A percentile compares a stretch with the other conserved stretches of the same genome.
Evolutionary conservation across 177 flowering plant genomes (phyloP).

Genomic region (Vitis hybrid): DNA sequence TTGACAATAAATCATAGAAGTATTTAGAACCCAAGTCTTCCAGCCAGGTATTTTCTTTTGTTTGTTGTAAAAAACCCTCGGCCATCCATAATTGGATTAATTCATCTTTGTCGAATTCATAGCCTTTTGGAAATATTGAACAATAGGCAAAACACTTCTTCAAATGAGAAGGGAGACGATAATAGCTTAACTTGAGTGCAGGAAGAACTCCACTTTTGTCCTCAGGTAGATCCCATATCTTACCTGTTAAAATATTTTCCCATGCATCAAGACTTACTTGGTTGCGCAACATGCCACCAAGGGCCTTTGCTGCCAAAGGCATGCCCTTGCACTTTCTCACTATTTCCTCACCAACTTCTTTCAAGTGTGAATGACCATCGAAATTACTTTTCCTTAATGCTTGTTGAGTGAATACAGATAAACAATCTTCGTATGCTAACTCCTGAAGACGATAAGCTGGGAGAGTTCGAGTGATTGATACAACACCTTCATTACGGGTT

Average conservation of each 20-base stretch:
- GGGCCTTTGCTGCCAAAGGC: slow-evolving; percentile 18
- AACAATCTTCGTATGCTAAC: slow-evolving; percentile 9
- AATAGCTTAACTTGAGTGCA: slow-evolving; percentile 7
- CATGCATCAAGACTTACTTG: slow-evolving; percentile 9
- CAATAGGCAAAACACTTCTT: too few species aligned
- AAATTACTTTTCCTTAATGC: background rate
- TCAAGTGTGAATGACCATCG: background rate
- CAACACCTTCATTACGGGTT: too few species aligned
- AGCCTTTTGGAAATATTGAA: too few species aligned
- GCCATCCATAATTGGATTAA: too few species aligned
- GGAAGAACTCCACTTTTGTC: slow-evolving; percentile 8
- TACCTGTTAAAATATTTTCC: slow-evolving; percentile 9
- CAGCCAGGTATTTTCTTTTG: too few species aligned
- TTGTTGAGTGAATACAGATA: slow-evolving; percentile 7
- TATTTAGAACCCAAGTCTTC: too few species aligned
- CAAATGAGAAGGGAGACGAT: background rate
- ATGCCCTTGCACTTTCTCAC: slow-evolving; percentile 20
- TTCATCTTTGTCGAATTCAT: too few species aligned
- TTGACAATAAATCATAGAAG: too few species aligned
- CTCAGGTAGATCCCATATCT: background rate
- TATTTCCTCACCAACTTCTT: slow-evolving; percentile 3
- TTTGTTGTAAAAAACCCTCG: too few species aligned
- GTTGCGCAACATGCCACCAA: slow-evolving; percentile 15
- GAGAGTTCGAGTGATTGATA: too few species aligned
- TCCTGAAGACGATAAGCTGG: background rate